Evolutionary conservation across 495 filamentous ascomycete genomes (phyloP), one percentile per base, ranked within the genome.

Genomic region (Neurospora sp.): DNA sequence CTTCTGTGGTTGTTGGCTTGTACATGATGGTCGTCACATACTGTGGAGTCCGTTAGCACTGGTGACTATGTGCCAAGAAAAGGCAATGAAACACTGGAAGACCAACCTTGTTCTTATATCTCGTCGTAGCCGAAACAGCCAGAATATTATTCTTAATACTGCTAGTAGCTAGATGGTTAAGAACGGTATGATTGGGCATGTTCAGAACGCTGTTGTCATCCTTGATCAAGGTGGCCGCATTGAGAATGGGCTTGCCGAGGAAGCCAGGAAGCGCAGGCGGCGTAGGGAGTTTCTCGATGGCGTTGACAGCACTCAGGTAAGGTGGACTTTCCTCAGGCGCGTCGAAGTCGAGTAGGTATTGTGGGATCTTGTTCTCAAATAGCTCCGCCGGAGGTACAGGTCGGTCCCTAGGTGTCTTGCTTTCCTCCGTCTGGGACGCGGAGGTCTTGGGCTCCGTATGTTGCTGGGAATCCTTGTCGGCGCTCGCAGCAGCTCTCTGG

Each of bases 11-110:
- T 5, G 93, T 96, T 16, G 95, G 94, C 85, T 97, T 98, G 82
- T 98, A 97, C 86, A 99, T 89, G 75, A 99, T 95, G 0, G 94
- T 98, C 10, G 95, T 99, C 20, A 98, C 93, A 82, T 98, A 98
- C 95, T 98, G 78, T 31, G 70, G 37, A 53, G 78, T 59, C 59
- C 69, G 70, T 77, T n/a, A 78, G 71, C 48, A 6, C 16, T 16
- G 10, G 22, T 5, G 2, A 41, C 27, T 16, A 37, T 41, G 8
- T 22, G 27, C 7, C 35, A 37, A 37, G 35, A 12, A 12, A 16
- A 44, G 14, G 16, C 39, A 2, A 69, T 16, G 2, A 37, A 44
- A 59, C 27, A 59, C 10, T 14, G 14, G 42, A 10, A 12, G 8
- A 76, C 78, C 41, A 45, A 97, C 96, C 90, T 99, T 99, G 80